These are phyloP conservation scores for Colletotrichum plurivorum DNA, from an alignment of 2,329 filamentous ascomycete genomes.

Conservation along the genomic window DNA sequence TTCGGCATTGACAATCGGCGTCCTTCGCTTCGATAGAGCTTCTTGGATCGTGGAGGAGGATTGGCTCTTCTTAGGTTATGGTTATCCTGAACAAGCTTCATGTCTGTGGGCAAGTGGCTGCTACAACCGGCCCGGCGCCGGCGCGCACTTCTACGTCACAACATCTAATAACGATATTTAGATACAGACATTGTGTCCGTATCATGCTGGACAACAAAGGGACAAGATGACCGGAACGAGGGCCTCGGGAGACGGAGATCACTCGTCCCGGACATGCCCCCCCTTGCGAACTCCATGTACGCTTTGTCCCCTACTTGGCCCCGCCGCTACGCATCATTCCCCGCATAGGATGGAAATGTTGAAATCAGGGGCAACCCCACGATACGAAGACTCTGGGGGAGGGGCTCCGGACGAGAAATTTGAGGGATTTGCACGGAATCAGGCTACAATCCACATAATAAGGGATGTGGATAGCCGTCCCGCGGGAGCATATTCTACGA, in stretches of 20 bases:
- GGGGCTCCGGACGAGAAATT: neutral
- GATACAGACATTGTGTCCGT: too few species aligned
- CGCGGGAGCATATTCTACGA: constrained; percentile 5
- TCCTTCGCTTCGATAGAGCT: neutral
- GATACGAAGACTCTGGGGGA: neutral
- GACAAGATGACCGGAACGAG: neutral
- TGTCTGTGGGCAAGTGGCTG: too few species aligned
- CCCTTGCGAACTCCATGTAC: constrained; percentile 20
- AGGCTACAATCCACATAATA: constrained; percentile 19
- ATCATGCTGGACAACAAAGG: too few species aligned
- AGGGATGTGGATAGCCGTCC: constrained; percentile 21
- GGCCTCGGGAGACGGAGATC: constrained; percentile 19
- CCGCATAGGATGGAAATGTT: neutral
- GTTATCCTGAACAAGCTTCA: too few species aligned
- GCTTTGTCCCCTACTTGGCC: constrained; percentile 19
- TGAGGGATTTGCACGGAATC: constrained; percentile 6
- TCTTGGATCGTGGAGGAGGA: too few species aligned
- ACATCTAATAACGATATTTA: too few species aligned
- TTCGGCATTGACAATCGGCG: neutral
- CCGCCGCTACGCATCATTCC: constrained; percentile 8
- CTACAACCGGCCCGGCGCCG: too few species aligned
- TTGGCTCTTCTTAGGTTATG: too few species aligned
- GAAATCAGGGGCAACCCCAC: constrained; percentile 1
- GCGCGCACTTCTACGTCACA: too few species aligned
- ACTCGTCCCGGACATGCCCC: constrained; percentile 9